Evolutionary conservation across 176 grass and related monocot genomes (phyloP), one percentile per base, ranked within the genome.

Genomic region (Triticum urartu): DNA sequence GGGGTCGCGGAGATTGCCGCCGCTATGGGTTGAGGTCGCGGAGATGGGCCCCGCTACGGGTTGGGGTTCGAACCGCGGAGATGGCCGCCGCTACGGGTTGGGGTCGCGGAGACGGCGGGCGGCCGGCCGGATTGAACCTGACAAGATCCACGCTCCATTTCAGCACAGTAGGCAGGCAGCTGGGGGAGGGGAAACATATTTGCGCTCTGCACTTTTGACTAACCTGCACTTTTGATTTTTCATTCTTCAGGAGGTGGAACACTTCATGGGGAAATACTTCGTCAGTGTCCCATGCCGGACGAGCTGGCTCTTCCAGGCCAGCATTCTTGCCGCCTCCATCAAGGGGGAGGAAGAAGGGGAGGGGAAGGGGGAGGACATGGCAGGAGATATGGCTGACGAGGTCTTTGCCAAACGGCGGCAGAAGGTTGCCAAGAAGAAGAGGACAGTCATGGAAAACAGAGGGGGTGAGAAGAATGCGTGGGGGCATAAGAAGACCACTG

Each of bases 71-170:
- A 15, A 50, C 17, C 4, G 48, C 15, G 5, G 50, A 54, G 15
- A 72, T 58, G 79, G 54, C 43, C 43, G 43, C 47, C 47, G 47
- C 47, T 52, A 54, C 50, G 15, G 50, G 50, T 54, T 54, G 15
- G 50, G 50, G 15, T 52, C 13, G 48, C 5, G 5, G 15, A 54
- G 5, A 72, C 34, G 79, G 40, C 43, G 43, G 13, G 11, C 32
- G 64, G 17, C 71, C 13, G 79, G 38, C 65, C 8, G 68, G 48
- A 15, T 74, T 30, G 43, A 90, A 79, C 89, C 89, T 80, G 87
- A 90, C 66, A 90, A 90, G 84, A 90, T 90, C 79, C 66, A 54
- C 43, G 14, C 18, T 33, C 74, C 72, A 86, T 83, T 84, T 67
- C 4, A 38, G 33, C 20, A 3, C 58, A 20, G 50, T 17, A 12